These are phyloP conservation scores for Cyclotella distinguenda DNA, from an alignment of 108 stramenopile genomes.

Conservation along the genomic window DNA sequence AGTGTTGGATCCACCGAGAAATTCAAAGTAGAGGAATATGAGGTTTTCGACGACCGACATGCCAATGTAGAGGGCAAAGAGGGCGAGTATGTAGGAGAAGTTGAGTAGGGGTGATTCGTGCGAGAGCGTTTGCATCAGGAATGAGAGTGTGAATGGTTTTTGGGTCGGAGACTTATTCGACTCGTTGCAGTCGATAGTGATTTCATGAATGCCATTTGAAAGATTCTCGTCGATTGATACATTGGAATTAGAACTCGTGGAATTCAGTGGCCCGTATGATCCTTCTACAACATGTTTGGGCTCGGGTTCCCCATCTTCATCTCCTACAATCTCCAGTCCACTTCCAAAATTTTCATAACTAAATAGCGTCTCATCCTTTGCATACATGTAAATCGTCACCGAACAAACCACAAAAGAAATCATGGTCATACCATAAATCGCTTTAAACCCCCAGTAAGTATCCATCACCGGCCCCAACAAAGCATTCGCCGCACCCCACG, in stretches of 20 bases:
- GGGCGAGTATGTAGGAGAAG: conserved; percentile 32
- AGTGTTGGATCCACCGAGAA: conserved; percentile 45
- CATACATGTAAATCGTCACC: conserved; percentile 34
- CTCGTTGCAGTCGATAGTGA: too few relatives aligned
- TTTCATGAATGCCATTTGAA: too few relatives aligned
- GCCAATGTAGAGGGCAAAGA: conserved; percentile 49
- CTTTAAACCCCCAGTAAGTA: conserved; percentile 33
- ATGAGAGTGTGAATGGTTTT: conserved; percentile 8
- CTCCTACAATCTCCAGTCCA: neutral
- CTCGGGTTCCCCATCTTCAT: too few relatives aligned
- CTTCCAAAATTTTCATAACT: neutral
- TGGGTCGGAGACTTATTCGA: neutral
- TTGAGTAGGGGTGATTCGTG: conserved; percentile 30
- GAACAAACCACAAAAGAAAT: conserved; percentile 35
- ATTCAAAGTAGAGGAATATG: conserved; percentile 55
- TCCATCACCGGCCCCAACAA: conserved; percentile 40
- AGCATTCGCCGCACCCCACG: conserved; percentile 49
- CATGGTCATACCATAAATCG: conserved; percentile 26
- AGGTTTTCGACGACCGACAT: conserved; percentile 56
- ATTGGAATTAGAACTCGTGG: conserved; percentile 1
- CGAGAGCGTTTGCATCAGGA: conserved; percentile 14
- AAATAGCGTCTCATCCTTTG: conserved; percentile 1
- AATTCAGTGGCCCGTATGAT: too few relatives aligned
- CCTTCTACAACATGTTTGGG: too few relatives aligned
- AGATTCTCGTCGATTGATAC: too few relatives aligned